phyloP scores from a whole-genome alignment of 2,329 filamentous ascomycete genomes.

The Pyrenochaeta sp. region DNA sequence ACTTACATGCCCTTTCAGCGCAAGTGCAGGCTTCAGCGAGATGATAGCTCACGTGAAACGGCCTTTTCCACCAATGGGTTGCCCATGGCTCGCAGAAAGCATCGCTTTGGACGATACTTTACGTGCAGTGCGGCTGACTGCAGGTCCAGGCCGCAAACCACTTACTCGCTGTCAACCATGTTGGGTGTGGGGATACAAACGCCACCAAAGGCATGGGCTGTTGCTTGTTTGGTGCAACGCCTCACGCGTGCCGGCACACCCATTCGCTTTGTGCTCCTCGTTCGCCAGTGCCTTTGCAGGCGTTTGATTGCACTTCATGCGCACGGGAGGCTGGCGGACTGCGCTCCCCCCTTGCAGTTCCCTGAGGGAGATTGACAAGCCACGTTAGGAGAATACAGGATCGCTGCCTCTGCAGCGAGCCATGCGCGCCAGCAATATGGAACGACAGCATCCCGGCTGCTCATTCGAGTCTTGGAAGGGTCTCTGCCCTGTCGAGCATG shows the following conservation, averaged over 20 bases:
- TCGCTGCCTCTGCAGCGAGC: constrained; percentile 15
- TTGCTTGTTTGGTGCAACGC: constrained; percentile 31
- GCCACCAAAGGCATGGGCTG: constrained; percentile 23
- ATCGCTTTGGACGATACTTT: constrained; percentile 6
- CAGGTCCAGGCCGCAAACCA: constrained; percentile 13
- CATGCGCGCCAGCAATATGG: constrained; percentile 26
- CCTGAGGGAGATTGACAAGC: constrained; percentile 18
- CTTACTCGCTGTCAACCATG: constrained; percentile 10
- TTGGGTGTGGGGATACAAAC: constrained; percentile 24
- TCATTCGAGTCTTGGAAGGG: constrained; percentile 6
- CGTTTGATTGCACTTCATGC: constrained; percentile 28
- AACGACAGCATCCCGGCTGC: constrained; percentile 15
- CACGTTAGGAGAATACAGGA: constrained; percentile 29
- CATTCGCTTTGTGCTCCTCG: constrained; percentile 6
- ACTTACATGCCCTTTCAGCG: constrained; percentile 6
- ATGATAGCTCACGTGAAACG: constrained; percentile 1
- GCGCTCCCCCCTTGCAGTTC: constrained; percentile 12
- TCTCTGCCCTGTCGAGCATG: constrained; percentile 20
- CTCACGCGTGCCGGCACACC: constrained; percentile 7
- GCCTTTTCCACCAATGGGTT: constrained; percentile 9
- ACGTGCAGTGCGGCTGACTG: constrained; percentile 18
- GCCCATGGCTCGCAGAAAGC: constrained; percentile 8
- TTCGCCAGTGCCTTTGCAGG: constrained; percentile 7
- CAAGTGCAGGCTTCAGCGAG: constrained; percentile 6
- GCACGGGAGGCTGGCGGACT: not conserved